Evolutionary conservation across 2,329 filamentous ascomycete species (phyloP), one percentile per base, ranked within the genome.

Genomic region (Ophiostoma australiae): DNA sequence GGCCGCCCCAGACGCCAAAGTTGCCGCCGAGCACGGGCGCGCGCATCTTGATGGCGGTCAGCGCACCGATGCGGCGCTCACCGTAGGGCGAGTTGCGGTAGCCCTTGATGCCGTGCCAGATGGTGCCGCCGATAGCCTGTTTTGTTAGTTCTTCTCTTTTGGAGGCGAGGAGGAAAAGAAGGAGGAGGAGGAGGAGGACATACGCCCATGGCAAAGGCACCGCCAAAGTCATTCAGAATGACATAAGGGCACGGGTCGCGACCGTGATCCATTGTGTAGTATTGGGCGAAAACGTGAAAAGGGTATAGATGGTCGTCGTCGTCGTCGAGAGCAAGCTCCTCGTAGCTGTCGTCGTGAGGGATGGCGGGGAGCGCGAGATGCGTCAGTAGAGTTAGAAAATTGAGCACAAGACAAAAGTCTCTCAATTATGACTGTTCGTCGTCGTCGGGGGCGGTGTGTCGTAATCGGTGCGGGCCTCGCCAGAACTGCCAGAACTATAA

Each of bases 41-140:
- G 79, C 95, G 91, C 79, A 95, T 94, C 86, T 99, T 99, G 82
- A 99, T 93, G 73, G 95, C 95, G 77, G 94, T 97, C 82, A 99
- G 87, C 76, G 95, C 92, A 80, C 95, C 95, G 85, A 98, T 94
- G 80, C 94, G 88, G 80, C 95, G 89, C 85, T 99, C 95, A 80
- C 95, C 95, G 80, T 97, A 93, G 52, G 92, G 92, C 72, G 89
- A 92, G 83, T 92, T 96, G 79, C 93, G 85, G 83, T 93, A 95
- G 72, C 94, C 95, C 84, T 99, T 99, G 75, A 97, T 91, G 77
- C 94, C 94, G 83, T 97, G 94, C 94, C 94, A 97, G 80, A 97
- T 90, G 77, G 92, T 91, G 77, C 91, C 90, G 77, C 90, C 89
- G 76, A 92, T 90, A 73, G 89, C 89, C 89, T 91, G 76, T 3